Base-by-base conservation (phyloP, 2,329 filamentous ascomycete species). In the Bipolaris oryzae region DNA sequence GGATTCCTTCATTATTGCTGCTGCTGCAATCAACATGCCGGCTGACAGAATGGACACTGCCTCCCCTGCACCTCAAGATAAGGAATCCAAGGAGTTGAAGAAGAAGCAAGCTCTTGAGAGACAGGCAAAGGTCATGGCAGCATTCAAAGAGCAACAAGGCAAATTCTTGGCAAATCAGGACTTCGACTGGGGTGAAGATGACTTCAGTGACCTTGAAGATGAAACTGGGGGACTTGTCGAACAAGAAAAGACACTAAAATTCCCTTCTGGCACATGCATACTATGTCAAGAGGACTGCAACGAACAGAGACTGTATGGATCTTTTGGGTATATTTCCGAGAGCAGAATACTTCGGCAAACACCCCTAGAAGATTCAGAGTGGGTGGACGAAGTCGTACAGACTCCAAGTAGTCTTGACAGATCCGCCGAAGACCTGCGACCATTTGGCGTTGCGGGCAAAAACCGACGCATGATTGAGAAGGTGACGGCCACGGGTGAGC, bases 141-240 rank as follows among this genome's bases (percentile, higher is more conserved):
- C 97, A 72, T 97, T 99, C 77, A 95, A 98, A 74, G 90, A 96
- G 72, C 94, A 99, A 72, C 96, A 98, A 74, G 94, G 96, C 77
- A 95, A 87, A 68, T 99, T 99, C 77, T 80, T 99, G 78, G 89
- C 91, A 54, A 95, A 89, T 62, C 93, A 97, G 75, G 89, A 88
- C 39, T 85, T 96, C 58, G 90, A 96, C 74, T 96, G 92, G 90
- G 92, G 91, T 13, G 90, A 95, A 57, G 85, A 92, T 48, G 91
- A 90, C n/a, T 86, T 90, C 37, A 83, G 87, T 23, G 89, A 95
- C 44, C 85, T 91, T 25, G 88, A 90, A 51, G 87, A 90, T 49
- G 84, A 86, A 37, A 78, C 80, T 25, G 81, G 83, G 41, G 74
- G 77, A 6, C 80, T 84, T 7, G 80, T 84, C 10, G 86, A 88